phyloP scores from a whole-genome alignment of 148 eudicot species.

The Spergularia marina region DNA sequence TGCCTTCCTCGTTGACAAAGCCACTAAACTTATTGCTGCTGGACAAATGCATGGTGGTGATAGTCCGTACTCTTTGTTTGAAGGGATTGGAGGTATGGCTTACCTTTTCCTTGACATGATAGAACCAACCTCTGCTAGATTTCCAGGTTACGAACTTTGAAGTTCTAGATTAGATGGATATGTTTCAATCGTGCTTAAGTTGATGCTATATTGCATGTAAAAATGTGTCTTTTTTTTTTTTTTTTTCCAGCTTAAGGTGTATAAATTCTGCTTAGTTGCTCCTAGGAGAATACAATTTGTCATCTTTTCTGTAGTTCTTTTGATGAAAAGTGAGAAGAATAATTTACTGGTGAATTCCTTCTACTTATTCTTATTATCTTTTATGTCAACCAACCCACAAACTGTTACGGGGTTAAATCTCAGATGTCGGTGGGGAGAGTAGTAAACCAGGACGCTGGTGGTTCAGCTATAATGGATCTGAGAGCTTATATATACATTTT shows the following conservation, averaged over 20 bases:
- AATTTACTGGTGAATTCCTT: not conserved
- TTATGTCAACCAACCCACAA: not conserved
- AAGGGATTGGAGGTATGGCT: slow-evolving; percentile 72
- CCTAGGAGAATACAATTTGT: not conserved
- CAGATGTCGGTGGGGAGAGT: not conserved
- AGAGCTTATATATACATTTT: too few species aligned
- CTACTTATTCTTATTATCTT: not conserved
- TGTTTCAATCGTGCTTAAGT: not conserved
- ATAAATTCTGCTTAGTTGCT: not conserved
- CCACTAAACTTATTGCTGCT: slow-evolving; percentile 42
- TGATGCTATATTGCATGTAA: not conserved
- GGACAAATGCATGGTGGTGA: slow-evolving; percentile 68
- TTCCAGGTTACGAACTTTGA: slow-evolving; percentile 65
- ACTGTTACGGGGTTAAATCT: not conserved
- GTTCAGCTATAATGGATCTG: too few species aligned
- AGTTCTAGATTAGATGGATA: not conserved
- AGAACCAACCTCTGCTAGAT: slow-evolving; percentile 49
- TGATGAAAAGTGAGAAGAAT: not conserved
- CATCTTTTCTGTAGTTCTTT: not conserved
- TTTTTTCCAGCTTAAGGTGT: not conserved
- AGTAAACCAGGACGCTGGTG: not conserved
- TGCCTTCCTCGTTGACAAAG: slow-evolving; percentile 51
- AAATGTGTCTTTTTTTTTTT: not conserved
- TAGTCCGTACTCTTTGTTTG: slow-evolving; percentile 59
- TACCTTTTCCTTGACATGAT: slow-evolving; percentile 64